Percentiles rank a stretch among this genome's conserved stretches.
phyloP scores from a whole-genome alignment of 2,329 filamentous ascomycete genomes.

The Penicillium sp. region DNA sequence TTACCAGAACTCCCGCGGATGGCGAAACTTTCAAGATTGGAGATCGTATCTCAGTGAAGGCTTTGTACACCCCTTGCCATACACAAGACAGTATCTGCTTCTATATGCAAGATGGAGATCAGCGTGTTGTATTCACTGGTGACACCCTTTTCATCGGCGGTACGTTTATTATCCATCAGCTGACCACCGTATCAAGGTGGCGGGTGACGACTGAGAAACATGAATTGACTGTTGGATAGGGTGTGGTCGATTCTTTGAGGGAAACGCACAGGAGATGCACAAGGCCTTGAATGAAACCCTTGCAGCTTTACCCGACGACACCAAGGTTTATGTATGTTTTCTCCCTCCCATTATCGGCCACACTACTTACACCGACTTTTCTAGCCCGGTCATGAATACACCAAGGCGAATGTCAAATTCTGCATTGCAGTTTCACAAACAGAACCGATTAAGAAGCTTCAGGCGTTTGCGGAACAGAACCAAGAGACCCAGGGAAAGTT shows the following conservation, averaged over 20 bases:
- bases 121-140: conserved; percentile 86
- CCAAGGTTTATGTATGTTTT: conserved; percentile 76
- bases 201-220: neutral
- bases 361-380: conserved; percentile 3
- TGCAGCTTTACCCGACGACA: conserved; percentile 80
- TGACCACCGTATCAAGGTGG: neutral
- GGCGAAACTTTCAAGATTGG: conserved; percentile 80
- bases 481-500: conserved; percentile 91
- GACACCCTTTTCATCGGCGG: conserved; percentile 95
- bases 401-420: conserved; percentile 94
- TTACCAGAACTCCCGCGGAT: conserved; percentile 74
- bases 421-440: conserved; percentile 72
- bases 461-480: conserved; percentile 75
- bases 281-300: conserved; percentile 85
- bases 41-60: conserved; percentile 73
- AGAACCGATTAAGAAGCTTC: conserved; percentile 73
- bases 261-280: conserved; percentile 86
- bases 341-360: neutral
- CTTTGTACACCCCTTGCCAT: conserved; percentile 94
- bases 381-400: conserved; percentile 95
- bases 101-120: conserved; percentile 74
- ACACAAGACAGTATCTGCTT: conserved; percentile 99
- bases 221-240: conserved; percentile 52
- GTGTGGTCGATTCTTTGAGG: conserved; percentile 95
- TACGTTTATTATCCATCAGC: conserved; percentile 38